Conservation (phyloP, 805 yeast genomes). For the Pichia insulana region DNA sequence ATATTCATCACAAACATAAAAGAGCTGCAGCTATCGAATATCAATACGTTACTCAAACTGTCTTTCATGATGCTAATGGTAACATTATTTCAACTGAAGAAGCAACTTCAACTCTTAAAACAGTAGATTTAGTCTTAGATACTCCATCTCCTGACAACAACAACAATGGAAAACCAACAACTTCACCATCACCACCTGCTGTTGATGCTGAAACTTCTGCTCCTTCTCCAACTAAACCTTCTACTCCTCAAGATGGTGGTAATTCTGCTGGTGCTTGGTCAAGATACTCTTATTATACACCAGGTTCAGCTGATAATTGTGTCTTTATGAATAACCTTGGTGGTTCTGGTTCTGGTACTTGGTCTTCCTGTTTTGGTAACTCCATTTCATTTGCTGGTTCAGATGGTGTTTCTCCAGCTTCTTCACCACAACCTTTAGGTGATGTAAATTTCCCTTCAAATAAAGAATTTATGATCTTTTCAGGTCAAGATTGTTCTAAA, state of each 20-base stretch:
- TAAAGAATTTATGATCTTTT: constrained; percentile 74
- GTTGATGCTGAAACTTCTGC: constrained; percentile 16
- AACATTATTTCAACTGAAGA: constrained; percentile 22
- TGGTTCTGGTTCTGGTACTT: constrained; percentile 82
- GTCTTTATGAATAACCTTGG: constrained; percentile 85
- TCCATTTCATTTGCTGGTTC: constrained; percentile 78
- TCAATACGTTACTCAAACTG: constrained; percentile 72
- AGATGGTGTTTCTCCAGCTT: constrained; percentile 69
- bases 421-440: constrained; percentile 56
- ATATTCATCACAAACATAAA: constrained; percentile 43
- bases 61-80: constrained; percentile 56
- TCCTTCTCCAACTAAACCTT: constrained; percentile 17
- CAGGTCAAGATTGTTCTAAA: constrained; percentile 52
- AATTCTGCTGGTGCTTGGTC: constrained; percentile 52
- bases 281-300: constrained; percentile 60
- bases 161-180: constrained; percentile 12
- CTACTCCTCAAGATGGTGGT: constrained; percentile 24
- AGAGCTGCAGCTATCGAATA: constrained; percentile 57
- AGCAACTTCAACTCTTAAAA: constrained; percentile 6
- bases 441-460: constrained; percentile 66
- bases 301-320: constrained; percentile 59
- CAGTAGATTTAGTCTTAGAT: no score
- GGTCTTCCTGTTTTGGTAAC: constrained; percentile 84
- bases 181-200: constrained; percentile 26
- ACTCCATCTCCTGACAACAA: constrained; percentile 9